Percentiles rank a stretch among this genome's conserved stretches.
Conservation (phyloP, 257 asterid species). For the Craterostigma plantagineum region DNA sequence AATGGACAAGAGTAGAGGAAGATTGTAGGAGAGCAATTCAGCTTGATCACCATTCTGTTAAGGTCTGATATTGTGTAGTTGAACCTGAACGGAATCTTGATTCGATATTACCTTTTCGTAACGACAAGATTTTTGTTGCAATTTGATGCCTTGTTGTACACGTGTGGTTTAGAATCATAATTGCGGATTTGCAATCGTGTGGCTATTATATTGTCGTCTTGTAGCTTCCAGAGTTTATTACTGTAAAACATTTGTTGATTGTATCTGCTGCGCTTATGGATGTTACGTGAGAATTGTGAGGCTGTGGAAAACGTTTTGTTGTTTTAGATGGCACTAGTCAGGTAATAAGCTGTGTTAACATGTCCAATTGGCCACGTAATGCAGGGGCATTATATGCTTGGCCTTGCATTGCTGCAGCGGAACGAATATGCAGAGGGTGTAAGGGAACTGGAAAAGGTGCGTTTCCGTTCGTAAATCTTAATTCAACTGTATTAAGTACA, state of each 20-base stretch:
- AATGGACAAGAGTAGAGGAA: constrained; percentile 42
- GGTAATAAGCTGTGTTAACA: neutral
- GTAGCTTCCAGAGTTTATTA: too few species aligned
- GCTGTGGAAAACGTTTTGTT: too few species aligned
- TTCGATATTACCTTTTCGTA: neutral
- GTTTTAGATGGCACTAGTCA: too few species aligned
- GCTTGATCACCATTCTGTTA: constrained; percentile 26
- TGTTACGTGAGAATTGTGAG: neutral
- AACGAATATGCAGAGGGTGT: constrained; percentile 40
- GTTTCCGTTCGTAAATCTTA: neutral
- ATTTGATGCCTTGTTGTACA: neutral
- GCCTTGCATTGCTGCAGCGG: constrained; percentile 45
- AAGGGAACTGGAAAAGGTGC: constrained; percentile 45
- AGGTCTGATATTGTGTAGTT: constrained; percentile 12
- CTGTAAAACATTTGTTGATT: neutral
- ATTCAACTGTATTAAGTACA: neutral
- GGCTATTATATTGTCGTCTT: too few species aligned
- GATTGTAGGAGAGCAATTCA: constrained; percentile 25
- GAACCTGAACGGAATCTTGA: neutral
- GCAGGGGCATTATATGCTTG: constrained; percentile 66
- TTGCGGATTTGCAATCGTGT: too few species aligned
- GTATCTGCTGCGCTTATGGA: too few species aligned
- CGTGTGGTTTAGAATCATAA: too few species aligned
- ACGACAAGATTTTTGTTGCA: neutral
- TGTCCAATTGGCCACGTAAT: neutral